Base-by-base conservation (phyloP, 2,329 filamentous ascomycete species). In the Talaromyces sp. region DNA sequence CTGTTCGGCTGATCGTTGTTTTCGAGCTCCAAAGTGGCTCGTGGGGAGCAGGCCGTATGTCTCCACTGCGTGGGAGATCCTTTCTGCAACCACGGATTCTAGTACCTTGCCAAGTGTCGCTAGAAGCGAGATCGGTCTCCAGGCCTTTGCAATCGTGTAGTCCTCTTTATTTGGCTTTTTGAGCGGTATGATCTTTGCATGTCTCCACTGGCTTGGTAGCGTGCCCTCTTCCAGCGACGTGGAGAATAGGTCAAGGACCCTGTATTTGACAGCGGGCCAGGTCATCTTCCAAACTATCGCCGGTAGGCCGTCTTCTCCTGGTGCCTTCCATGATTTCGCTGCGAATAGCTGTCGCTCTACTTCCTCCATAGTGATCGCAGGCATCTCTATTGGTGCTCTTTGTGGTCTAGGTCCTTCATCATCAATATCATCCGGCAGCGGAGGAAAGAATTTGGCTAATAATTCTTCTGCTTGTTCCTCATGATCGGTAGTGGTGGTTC, bases 81-180 rank as follows among this genome's bases (percentile, higher is more conserved):
- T 11, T 37, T 33, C 33, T 37, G 52, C 27, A 3, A 78, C 67
- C 13, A 77, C 73, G 2, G 45, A 49, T 49, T 49, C 19, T 1
- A 47, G n/a, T 22, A 47, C n/a, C 43, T 47, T 47, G 8, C 43
- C n/a, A 1, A 47, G 43, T 47, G n/a, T 47, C 8, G n/a, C n/a
- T 22, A 47, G 43, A 22, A 47, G 43, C 10, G 10, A 47, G 1
- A 47, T 47, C 3, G 10, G 43, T 47, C 43, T 47, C n/a, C 10
- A 47, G n/a, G n/a, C 43, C 1, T 47, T 47, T 1, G 10, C n/a
- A 47, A 47, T 47, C 0, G n/a, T 47, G 43, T 47, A 49, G 45
- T 49, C 45, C 19, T 49, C 63, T 49, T 72, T 71, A 43, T 70
- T 71, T 35, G 62, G 70, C 41, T 70, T 71, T 60, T 67, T 69